Evolutionary conservation across 176 grass and related monocot genomes (phyloP).

Genomic region (Zoysia japonica): DNA sequence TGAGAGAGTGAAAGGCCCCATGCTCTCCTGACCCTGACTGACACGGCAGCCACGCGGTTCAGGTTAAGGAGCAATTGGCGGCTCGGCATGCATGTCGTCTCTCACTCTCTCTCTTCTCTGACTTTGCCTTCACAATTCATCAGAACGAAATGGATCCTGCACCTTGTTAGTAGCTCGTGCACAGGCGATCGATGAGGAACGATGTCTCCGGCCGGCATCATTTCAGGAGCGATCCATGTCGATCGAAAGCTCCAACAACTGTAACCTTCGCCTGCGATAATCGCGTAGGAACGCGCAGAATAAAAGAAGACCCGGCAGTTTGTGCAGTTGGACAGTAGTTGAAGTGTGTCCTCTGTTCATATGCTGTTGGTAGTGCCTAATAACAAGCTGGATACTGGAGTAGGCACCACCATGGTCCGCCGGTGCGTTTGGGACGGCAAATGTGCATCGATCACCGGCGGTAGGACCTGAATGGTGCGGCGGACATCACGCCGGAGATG

Average conservation of each 20-base stretch:
- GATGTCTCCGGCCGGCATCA: not conserved
- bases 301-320: not conserved
- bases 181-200: not conserved
- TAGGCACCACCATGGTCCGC: no score
- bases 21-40: no score
- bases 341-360: not conserved
- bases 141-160: not conserved
- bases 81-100: not conserved
- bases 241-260: not conserved
- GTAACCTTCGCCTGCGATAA: not conserved
- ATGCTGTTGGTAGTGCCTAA: constrained; percentile 31
- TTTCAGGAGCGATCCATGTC: constrained; percentile 16
- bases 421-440: no score
- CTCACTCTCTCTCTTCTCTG: not conserved
- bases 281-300: not conserved
- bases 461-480: not conserved
- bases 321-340: not conserved
- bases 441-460: not conserved
- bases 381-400: not conserved
- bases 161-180: not conserved
- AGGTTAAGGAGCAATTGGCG: constrained; percentile 46
- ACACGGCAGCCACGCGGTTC: constrained; percentile 30
- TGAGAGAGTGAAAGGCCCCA: no score
- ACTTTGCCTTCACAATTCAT: not conserved
- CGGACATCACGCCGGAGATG: constrained; percentile 23